phyloP scores from a whole-genome alignment of 305 asterid species.

The Fraxinus velutina region DNA sequence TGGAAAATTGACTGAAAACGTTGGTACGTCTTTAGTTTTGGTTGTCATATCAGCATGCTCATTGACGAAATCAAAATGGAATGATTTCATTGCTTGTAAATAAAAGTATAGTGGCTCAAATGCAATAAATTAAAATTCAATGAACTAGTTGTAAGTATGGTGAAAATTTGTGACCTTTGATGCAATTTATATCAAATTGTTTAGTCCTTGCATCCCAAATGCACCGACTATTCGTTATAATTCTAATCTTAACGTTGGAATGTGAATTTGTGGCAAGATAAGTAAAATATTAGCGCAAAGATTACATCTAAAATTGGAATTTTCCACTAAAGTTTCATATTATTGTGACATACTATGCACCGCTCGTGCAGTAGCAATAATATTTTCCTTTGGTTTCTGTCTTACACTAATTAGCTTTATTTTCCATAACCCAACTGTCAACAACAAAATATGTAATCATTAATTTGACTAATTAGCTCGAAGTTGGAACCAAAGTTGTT shows the following conservation, averaged over 20 bases:
- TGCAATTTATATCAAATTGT: neutral
- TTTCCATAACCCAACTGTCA: slow-evolving; percentile 40
- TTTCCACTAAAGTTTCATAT: slow-evolving; percentile 5
- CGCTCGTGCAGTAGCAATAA: slow-evolving; percentile 27
- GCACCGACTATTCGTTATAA: neutral
- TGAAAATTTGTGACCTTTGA: neutral
- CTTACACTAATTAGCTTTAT: slow-evolving; percentile 16
- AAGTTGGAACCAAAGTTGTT: slow-evolving; percentile 32
- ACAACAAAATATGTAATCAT: slow-evolving; percentile 43
- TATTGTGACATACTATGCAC: slow-evolving; percentile 21
- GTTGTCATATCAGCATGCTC: too few species aligned
- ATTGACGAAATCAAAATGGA: too few species aligned
- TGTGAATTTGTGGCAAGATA: too few species aligned
- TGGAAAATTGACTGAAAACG: too few species aligned
- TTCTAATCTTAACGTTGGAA: too few species aligned
- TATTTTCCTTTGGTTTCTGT: slow-evolving; percentile 27
- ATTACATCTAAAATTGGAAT: neutral
- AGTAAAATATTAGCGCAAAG: neutral
- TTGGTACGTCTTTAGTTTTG: too few species aligned
- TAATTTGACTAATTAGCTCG: slow-evolving; percentile 41
- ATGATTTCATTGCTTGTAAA: neutral
- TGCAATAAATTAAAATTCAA: neutral
- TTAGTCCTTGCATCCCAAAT: neutral
- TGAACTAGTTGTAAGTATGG: neutral
- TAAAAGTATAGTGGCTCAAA: neutral